Evolutionary conservation across 306 rosid genomes (phyloP).

Genomic region (Fragaria vesca): DNA sequence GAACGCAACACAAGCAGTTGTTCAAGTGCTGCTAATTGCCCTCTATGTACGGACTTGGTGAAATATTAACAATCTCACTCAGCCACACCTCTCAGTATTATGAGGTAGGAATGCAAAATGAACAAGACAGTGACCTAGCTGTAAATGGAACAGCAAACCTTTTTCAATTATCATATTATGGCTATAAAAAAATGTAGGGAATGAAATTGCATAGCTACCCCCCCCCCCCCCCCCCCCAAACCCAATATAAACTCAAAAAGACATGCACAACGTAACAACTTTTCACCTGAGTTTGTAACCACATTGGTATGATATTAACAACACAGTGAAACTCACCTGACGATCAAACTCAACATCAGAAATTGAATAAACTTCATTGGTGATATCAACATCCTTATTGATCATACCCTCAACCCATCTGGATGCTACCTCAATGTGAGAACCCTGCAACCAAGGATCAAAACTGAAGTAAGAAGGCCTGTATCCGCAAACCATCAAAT

Average conservation of each 20-base stretch:
- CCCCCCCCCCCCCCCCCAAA: too few relatives aligned
- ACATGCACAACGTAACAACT: background rate
- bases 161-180: background rate
- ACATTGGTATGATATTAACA: background rate
- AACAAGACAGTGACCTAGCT: background rate
- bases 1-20: background rate
- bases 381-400: constrained; percentile 58
- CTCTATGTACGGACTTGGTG: background rate
- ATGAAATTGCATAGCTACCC: background rate
- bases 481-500: background rate
- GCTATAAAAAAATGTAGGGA: background rate
- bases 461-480: constrained; percentile 22
- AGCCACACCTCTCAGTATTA: background rate
- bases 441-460: constrained; percentile 43
- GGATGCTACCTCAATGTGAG: constrained; percentile 41
- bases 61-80: background rate
- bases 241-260: background rate
- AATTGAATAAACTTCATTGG: constrained; percentile 79
- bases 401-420: constrained; percentile 85
- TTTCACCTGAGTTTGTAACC: background rate
- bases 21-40: background rate
- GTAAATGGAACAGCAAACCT: background rate
- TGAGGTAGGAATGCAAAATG: background rate
- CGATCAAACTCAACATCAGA: constrained; percentile 81
- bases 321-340: constrained; percentile 49